Evolutionary conservation across 2,329 filamentous ascomycete genomes (phyloP), one percentile per base, ranked within the genome.

Genomic region (Hypoxylon sp.): DNA sequence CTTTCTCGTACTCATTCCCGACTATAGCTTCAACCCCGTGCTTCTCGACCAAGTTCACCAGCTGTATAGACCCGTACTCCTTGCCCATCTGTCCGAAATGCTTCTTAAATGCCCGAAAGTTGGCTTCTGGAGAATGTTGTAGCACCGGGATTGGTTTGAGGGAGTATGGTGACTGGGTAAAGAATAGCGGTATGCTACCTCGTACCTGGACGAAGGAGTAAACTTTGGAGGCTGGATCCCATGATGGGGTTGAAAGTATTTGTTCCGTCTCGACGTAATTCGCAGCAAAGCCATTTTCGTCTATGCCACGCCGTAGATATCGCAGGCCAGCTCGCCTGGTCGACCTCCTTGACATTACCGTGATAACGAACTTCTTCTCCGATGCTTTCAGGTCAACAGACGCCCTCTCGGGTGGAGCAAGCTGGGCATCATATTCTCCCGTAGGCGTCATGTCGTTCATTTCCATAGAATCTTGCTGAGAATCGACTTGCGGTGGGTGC

Each of bases 191-290:
- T 62, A 98, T 96, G 18, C 93, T 97, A 5, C 93, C 94, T 63
- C 95, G 85, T 20, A 92, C 81, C 72, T 99, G 95, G 3, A 96
- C 78, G 67, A 97, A 96, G 0, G 92, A 97, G 72, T 91, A 90
- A 2, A 88, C 81, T 64, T 86, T 91, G 2, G 75, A 78, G 0
- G 81, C 76, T 0, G 81, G 71, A 15, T 86, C 81, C 86, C 90
- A 93, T 1, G 81, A 80, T 1, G 86, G 79, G 0, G 84, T 83
- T 0, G 91, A 95, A 2, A 99, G 80, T 8, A 99, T 89, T 74
- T 99, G 95, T 72, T 99, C 95, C 0, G 94, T 97, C 77, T 99
- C 95, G 17, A 98, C 94, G 23, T 83, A 88, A 70, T 99, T 99
- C 15, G 95, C 95, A 3, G 90, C 87, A 67, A 90, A 88, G 0